Base-by-base conservation (phyloP, 345 rosid genomes). In the Eucalyptus globulus region DNA sequence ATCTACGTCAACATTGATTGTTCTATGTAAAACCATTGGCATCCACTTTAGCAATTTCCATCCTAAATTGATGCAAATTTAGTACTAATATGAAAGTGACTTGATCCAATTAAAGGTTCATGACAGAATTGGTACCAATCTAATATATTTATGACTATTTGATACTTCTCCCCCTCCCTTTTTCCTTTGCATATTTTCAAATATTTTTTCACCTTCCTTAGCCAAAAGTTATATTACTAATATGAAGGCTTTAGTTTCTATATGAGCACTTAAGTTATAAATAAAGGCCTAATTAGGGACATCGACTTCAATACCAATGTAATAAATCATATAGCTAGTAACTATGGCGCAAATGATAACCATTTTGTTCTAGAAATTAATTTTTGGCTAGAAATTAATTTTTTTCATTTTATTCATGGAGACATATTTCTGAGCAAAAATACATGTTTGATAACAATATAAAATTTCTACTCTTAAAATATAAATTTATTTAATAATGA, bases 381-480 rank as follows among this genome's bases (percentile, higher is more conserved):
- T 50, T 50, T 1, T 1, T 49, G 0, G 17, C 51, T 49, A 49
- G 51, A 49, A 49, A 49, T 49, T 49, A 1, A 49, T 49, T 40
- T 40, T 40, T 40, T 50, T 50, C 14, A 50, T 50, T 50, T 0
- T 50, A 2, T 50, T 50, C 17, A n/a, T 0, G 0, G 0, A 0
- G 0, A 50, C 3, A 0, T 0, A 1, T 50, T 14, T 50, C 0
- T 50, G 3, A 50, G 17, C 17, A 50, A 50, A 50, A 50, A 6
- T 50, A 50, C 7, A 49, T 0, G 3, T 49, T 49, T 49, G 1
- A 49, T 49, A 49, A 49, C 7, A 0, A 49, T 49, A 49, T 0
- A 49, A 49, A 49, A 49, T 49, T 49, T 49, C 3, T 49, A 49
- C 1, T 2, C 17, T 49, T 49, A 2, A 5, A 49, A 5, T 49